These are phyloP conservation scores for Candida yuanshanica DNA, from an alignment of 805 yeast species.

Conservation along the genomic window DNA sequence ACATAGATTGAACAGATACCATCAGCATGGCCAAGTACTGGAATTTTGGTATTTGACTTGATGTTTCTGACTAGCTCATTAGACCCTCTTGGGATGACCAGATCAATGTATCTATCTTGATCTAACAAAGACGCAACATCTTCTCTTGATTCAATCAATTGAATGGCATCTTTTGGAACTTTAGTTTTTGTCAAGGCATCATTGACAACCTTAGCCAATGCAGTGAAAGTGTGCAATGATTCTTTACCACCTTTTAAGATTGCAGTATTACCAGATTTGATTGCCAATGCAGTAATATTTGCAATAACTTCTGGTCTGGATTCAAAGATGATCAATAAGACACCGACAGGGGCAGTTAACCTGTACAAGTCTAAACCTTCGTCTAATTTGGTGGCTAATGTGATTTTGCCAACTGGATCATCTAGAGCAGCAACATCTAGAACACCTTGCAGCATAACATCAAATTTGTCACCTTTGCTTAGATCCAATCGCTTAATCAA, in stretches of 20 bases:
- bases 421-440: constrained; percentile 83
- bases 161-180: constrained; percentile 79
- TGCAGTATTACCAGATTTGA: constrained; percentile 95
- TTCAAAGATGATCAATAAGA: constrained; percentile 85
- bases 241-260: constrained; percentile 98
- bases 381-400: constrained; percentile 79
- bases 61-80: constrained; percentile 84
- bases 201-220: constrained; percentile 69
- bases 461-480: constrained; percentile 77
- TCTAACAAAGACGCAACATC: constrained; percentile 79
- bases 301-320: constrained; percentile 98
- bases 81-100: constrained; percentile 98
- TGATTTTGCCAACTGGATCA: constrained; percentile 89
- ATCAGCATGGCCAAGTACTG: constrained; percentile 98
- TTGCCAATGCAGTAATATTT: constrained; percentile 90
- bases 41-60: constrained; percentile 85
- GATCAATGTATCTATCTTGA: constrained; percentile 87
- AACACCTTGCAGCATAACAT: constrained; percentile 91
- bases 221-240: constrained; percentile 75
- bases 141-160: constrained; percentile 81
- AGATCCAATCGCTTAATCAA: constrained; percentile 82
- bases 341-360: constrained; percentile 93
- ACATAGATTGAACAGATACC: constrained; percentile 90
- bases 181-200: constrained; percentile 51
- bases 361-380: constrained; percentile 82